These are phyloP conservation scores for Sphagnum magellanicum DNA, from an alignment of 228 moss, liverwort and hornwort genomes.

Conservation along the genomic window DNA sequence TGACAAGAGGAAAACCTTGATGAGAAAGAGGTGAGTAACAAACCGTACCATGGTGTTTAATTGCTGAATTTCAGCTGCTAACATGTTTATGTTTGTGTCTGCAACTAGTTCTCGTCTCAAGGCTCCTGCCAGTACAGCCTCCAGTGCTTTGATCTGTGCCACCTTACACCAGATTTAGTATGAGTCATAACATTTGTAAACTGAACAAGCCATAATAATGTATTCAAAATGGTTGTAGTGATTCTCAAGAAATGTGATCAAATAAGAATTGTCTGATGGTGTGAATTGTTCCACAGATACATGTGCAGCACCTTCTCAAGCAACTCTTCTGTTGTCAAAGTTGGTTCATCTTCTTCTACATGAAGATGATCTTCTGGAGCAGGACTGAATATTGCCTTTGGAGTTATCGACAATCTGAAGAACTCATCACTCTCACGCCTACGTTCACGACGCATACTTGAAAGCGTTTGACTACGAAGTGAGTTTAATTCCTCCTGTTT, in stretches of 20 bases:
- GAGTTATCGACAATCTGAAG: too few relatives aligned
- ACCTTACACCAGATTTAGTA: not conserved
- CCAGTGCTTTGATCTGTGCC: slow-evolving; percentile 50
- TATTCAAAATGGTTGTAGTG: too few relatives aligned
- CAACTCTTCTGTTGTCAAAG: slow-evolving; percentile 11
- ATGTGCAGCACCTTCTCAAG: not conserved
- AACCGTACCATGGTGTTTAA: slow-evolving; percentile 38
- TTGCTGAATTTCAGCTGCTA: slow-evolving; percentile 42
- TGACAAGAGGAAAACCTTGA: not conserved
- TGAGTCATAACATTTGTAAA: not conserved
- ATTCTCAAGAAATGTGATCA: not conserved
- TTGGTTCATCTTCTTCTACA: slow-evolving; percentile 12
- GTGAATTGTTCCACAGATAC: not conserved
- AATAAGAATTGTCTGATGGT: not conserved
- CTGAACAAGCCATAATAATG: too few relatives aligned
- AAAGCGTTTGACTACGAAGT: too few relatives aligned
- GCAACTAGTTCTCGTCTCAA: slow-evolving; percentile 74
- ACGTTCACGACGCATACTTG: too few relatives aligned
- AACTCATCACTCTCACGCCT: too few relatives aligned
- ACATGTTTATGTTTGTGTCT: slow-evolving; percentile 26
- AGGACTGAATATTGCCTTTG: not conserved
- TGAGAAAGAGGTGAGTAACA: not conserved
- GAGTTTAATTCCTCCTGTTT: too few relatives aligned
- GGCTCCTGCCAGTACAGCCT: slow-evolving; percentile 77
- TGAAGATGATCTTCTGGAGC: not conserved